Percentiles rank a stretch among this genome's conserved stretches.
phyloP scores from a whole-genome alignment of 768 basidiomycete genomes.

The Mycena epipterygia region DNA sequence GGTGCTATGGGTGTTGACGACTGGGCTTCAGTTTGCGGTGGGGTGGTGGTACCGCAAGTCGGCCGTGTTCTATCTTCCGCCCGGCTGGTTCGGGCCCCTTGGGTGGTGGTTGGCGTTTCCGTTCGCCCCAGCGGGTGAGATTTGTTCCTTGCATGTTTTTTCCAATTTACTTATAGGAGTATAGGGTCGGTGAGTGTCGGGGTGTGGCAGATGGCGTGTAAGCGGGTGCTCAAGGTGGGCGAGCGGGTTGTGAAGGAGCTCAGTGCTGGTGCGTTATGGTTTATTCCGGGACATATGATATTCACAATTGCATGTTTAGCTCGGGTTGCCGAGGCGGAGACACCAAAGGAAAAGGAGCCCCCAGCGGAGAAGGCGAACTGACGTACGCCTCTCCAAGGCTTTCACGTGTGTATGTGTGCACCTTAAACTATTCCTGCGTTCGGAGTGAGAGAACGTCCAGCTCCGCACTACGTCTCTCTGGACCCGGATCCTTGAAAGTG shows the following conservation, averaged over 20 bases:
- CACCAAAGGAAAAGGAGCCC: slow-evolving; percentile 22
- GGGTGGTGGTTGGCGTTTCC: slow-evolving; percentile 92
- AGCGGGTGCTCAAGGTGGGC: slow-evolving; percentile 82
- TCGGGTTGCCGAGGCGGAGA: slow-evolving; percentile 35
- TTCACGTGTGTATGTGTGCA: slow-evolving; percentile 7
- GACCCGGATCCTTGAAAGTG: too few species aligned
- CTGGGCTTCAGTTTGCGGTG: slow-evolving; percentile 85
- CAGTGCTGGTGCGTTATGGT: slow-evolving; percentile 26
- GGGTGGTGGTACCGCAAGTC: slow-evolving; percentile 93
- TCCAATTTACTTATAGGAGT: neutral
- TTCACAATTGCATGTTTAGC: slow-evolving; percentile 28
- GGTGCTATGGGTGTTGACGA: slow-evolving; percentile 86
- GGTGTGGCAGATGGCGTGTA: slow-evolving; percentile 96
- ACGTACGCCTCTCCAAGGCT: neutral
- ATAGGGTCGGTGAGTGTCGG: slow-evolving; percentile 93
- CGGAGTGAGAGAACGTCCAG: too few species aligned
- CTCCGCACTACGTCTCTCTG: too few species aligned
- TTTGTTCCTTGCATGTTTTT: slow-evolving; percentile 11
- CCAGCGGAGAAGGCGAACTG: neutral
- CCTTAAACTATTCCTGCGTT: too few species aligned
- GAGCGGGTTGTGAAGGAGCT: slow-evolving; percentile 82
- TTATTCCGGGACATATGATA: slow-evolving; percentile 17
- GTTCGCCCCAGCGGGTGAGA: slow-evolving; percentile 87
- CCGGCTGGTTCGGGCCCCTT: slow-evolving; percentile 90
- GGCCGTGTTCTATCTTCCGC: slow-evolving; percentile 95